Evolutionary conservation across 1,139 yeast species (phyloP).

Genomic region (Candida gigantensis): DNA sequence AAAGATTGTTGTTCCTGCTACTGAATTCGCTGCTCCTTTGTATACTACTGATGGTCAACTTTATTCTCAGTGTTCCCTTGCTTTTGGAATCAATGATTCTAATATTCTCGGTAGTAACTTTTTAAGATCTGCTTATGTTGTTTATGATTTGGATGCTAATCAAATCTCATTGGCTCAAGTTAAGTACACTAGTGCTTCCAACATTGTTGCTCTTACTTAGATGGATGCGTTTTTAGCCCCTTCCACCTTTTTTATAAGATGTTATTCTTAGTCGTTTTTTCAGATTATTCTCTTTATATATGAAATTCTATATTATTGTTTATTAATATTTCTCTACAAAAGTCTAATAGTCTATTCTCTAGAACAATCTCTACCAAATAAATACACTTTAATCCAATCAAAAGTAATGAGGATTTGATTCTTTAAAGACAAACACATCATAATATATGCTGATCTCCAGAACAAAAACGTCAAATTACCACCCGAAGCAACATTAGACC

Average conservation of each 20-base stretch:
- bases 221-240: not conserved
- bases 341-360: slow-evolving; percentile 37
- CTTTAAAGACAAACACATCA: slow-evolving; percentile 87
- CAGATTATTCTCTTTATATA: not conserved
- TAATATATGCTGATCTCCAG: slow-evolving; percentile 91
- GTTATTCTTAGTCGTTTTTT: not conserved
- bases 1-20: slow-evolving; percentile 9
- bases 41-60: slow-evolving; percentile 8
- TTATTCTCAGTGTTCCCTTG: slow-evolving; percentile 1
- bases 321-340: not conserved
- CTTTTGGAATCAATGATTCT: slow-evolving; percentile 8
- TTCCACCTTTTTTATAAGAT: not conserved
- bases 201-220: slow-evolving; percentile 17
- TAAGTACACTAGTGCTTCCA: slow-evolving; percentile 18
- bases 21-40: slow-evolving; percentile 16
- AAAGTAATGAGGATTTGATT: slow-evolving; percentile 80
- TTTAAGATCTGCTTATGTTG: slow-evolving; percentile 31
- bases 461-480: slow-evolving; percentile 85
- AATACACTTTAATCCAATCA: slow-evolving; percentile 84
- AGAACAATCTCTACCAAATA: slow-evolving; percentile 84
- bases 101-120: slow-evolving; percentile 30
- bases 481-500: slow-evolving; percentile 77
- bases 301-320: too few species aligned
- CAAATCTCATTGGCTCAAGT: slow-evolving; percentile 30
- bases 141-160: slow-evolving; percentile 29